Evolutionary conservation across 1,284 basidiomycete genomes (phyloP), one percentile per base, ranked within the genome.

Genomic region (Ceratorhiza oryzae-sativae): DNA sequence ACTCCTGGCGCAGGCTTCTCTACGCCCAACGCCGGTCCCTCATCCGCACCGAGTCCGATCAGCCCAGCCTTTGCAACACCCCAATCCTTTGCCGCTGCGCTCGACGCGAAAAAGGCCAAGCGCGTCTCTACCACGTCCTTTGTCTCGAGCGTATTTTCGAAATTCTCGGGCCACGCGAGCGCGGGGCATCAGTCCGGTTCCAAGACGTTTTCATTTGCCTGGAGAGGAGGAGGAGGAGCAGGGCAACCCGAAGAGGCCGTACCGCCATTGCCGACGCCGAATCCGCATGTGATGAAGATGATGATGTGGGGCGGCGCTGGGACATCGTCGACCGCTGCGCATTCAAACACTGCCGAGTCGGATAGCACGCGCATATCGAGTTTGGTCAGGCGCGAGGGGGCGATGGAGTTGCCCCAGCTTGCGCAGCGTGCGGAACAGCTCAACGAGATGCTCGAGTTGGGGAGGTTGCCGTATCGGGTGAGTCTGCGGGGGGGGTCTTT

Each of bases 381-480:
- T 49, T 30, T 65, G 20, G 32, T 23, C 4, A 20, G 62, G 12
- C 30, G 48, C 0, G 87, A 88, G 65, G 83, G 84, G 46, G 75
- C 78, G 53, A 79, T 83, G 15, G 82, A 85, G 45, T 80, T 88
- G 23, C 85, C 85, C 1, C 81, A 84, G 27, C 82, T 88, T n/a
- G 82, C 82, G 12, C 81, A 82, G 42, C 83, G 86, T n/a, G 86
- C 86, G 5, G 82, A 82, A 65, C 77, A 80, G 49, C 79, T 88
- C 45, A 81, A 82, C 41, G 78, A 79, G 27, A 80, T 87, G 76
- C 79, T 88, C n/a, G 84, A 85, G 74, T 83, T 82, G 62, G 87
- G 86, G 0, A 82, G 83, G 59, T 80, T 84, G 71, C 85, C 87
- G 23, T 83, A 86, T 76, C 77, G 84, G 73, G 73, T 72, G 18